Percentiles rank a stretch among this genome's conserved stretches.
These are phyloP conservation scores for Capillidium heterosporum DNA, from an alignment of 371 early-diverging fungal genomes.

Conservation along the genomic window DNA sequence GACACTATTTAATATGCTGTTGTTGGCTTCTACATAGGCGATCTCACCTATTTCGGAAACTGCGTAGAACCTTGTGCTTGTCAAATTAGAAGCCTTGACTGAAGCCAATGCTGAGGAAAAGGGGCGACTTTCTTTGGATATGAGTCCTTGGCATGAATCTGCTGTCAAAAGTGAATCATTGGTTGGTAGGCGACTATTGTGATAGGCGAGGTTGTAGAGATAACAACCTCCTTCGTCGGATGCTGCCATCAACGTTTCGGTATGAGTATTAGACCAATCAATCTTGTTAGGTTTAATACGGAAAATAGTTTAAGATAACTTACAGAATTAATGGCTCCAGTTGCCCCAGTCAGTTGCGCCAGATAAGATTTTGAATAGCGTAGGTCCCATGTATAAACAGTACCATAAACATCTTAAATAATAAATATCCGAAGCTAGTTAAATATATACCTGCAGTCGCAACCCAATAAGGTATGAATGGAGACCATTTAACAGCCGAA, in stretches of 20 bases:
- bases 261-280: slow-evolving; percentile 2
- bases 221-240: neutral
- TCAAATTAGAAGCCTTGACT: neutral
- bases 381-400: neutral
- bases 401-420: neutral
- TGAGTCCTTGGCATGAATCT: neutral
- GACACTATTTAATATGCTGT: neutral
- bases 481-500: neutral
- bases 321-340: neutral
- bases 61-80: neutral
- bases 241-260: neutral
- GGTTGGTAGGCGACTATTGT: neutral
- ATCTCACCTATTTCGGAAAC: neutral
- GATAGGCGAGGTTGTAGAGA: neutral
- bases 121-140: neutral
- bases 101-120: neutral
- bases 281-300: neutral
- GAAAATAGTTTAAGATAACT: neutral
- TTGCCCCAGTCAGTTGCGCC: neutral
- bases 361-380: neutral
- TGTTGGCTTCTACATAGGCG: neutral
- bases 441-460: neutral
- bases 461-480: slow-evolving; percentile 3
- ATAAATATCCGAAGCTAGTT: neutral
- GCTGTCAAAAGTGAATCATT: neutral